Base-by-base conservation (phyloP, 2,329 filamentous ascomycete genomes). In the Cladosporium sp. region DNA sequence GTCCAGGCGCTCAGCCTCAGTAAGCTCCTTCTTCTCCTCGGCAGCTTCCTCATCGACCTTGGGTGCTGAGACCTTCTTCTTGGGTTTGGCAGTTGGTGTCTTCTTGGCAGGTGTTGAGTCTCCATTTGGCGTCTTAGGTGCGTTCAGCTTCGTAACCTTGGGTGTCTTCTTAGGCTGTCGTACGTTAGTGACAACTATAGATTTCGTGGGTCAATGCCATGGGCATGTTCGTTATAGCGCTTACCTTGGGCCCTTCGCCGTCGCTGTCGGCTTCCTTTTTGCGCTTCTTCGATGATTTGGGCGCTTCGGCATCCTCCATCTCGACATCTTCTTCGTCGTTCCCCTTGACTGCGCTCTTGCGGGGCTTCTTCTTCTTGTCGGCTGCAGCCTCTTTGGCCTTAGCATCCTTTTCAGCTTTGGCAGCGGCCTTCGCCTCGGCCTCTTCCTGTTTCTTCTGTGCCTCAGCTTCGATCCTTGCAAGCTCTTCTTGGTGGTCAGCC, bases 211-310 rank as follows among this genome's bases (percentile, higher is more conserved):
- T 21, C 23, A 21, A 10, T 37, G 18, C 18, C 35, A 21, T 18
- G 21, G 14, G 52, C 18, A 21, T 14, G n/a, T 14, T 10, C 44
- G 16, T 14, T 6, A 18, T 10, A n/a, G 56, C 33, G 62, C 76
- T 68, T 72, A 82, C 81, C 78, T 89, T 90, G 28, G 83, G 84
- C n/a, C 88, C 88, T 65, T 96, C 92, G 16, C 88, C 91, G 63
- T 89, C 86, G 67, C 82, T 84, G 46, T 86, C 87, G 1, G 79
- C 81, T 26, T 82, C 83, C 74, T 92, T 89, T 86, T 96, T 96
- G 72, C 93, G 89, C 85, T 97, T 97, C 86, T 90, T 91, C 8
- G 80, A 80, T 59, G 80, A 80, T 75, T 85, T 86, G 7, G 84
- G 84, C 66, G 86, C 85, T 29, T 89, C 87, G 37, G 86, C 83